phyloP scores from a whole-genome alignment of 805 yeast species.

The Metschnikowia noctiluminum region DNA sequence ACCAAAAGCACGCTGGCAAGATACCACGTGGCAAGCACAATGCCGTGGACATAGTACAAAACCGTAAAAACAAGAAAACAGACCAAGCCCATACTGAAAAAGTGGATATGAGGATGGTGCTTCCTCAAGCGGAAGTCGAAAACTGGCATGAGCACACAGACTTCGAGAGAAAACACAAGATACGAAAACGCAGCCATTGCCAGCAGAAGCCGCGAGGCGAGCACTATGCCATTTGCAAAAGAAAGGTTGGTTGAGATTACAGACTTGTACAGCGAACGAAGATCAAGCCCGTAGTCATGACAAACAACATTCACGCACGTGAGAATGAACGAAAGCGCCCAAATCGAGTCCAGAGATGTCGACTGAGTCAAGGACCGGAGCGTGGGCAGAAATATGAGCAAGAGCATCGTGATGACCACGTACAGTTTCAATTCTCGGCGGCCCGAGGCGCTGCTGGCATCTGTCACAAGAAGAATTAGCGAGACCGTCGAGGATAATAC shows the following conservation, averaged over 20 bases:
- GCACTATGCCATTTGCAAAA: constrained; percentile 79
- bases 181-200: constrained; percentile 81
- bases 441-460: constrained; percentile 5
- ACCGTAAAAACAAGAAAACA: constrained; percentile 25
- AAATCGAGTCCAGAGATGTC: constrained; percentile 89
- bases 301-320: constrained; percentile 63
- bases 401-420: constrained; percentile 60
- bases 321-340: constrained; percentile 86
- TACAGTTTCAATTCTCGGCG: constrained; percentile 41
- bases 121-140: constrained; percentile 60
- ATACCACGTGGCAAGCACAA: constrained; percentile 44
- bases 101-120: constrained; percentile 24
- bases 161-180: constrained; percentile 66
- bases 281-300: constrained; percentile 62
- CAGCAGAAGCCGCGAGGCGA: constrained; percentile 81
- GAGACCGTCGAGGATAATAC: constrained; percentile 21
- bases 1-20: constrained; percentile 49
- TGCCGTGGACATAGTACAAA: constrained; percentile 22
- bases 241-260: constrained; percentile 79
- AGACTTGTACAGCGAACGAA: constrained; percentile 38
- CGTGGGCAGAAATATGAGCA: constrained; percentile 83
- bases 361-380: constrained; percentile 83
- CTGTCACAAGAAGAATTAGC: constrained; percentile 4
- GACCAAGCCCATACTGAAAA: constrained; percentile 24
- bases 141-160: constrained; percentile 69